phyloP scores from a whole-genome alignment of 139 green algal species.

The Haematococcus sp. region DNA sequence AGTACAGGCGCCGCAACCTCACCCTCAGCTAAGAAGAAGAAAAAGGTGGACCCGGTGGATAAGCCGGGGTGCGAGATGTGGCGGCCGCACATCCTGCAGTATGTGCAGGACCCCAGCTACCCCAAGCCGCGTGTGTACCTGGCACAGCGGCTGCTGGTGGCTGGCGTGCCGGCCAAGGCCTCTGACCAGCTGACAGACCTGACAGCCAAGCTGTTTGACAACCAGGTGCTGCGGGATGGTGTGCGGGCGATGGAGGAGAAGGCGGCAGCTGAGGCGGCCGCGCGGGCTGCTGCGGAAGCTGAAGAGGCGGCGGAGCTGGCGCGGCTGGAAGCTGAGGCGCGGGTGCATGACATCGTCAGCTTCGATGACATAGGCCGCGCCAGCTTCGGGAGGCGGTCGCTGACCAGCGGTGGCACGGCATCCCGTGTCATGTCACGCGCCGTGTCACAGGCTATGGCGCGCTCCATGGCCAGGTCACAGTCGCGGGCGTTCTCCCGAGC shows the following conservation, averaged over 20 bases:
- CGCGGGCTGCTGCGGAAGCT: neutral
- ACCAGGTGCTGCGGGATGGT: slow-evolving; percentile 13
- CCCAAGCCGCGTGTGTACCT: slow-evolving; percentile 8
- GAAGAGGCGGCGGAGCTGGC: neutral
- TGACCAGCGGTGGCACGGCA: no score
- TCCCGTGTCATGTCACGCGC: neutral
- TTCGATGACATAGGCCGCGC: no score
- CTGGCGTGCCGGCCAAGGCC: slow-evolving; percentile 12
- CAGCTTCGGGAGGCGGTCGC: no score
- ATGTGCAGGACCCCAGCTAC: slow-evolving; percentile 22
- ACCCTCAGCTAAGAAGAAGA: no score
- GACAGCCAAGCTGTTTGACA: slow-evolving; percentile 14
- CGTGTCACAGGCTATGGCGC: neutral
- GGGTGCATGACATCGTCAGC: no score
- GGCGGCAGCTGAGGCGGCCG: slow-evolving; percentile 6
- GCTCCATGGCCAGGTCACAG: neutral
- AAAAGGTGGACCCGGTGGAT: neutral
- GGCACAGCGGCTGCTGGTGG: slow-evolving; percentile 28
- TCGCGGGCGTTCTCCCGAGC: neutral
- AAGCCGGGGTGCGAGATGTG: slow-evolving; percentile 17
- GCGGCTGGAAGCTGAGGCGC: neutral
- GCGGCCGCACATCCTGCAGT: slow-evolving; percentile 31
- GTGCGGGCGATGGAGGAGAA: slow-evolving; percentile 2
- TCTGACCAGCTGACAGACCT: slow-evolving; percentile 20
- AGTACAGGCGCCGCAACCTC: neutral